phyloP scores from a whole-genome alignment of 306 rosid species.

The Cotoneaster glaucophyllus region DNA sequence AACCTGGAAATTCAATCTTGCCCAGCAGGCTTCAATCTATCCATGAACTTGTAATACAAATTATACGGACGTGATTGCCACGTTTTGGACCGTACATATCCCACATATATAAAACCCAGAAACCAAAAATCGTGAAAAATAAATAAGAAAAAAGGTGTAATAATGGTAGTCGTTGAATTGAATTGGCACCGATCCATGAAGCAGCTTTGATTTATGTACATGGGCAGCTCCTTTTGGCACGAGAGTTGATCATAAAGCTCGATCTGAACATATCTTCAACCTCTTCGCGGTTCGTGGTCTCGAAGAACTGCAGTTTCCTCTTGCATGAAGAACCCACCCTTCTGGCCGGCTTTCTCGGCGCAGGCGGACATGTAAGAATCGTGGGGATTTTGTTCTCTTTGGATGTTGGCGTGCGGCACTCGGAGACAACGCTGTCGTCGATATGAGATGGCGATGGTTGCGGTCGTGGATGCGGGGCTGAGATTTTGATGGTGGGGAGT shows the following conservation, averaged over 20 bases:
- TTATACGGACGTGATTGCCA: not conserved
- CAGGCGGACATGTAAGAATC: slow-evolving; percentile 41
- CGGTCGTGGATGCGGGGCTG: not conserved
- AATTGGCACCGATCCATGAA: not conserved
- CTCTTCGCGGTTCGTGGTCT: slow-evolving; percentile 33
- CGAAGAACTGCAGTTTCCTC: slow-evolving; percentile 45
- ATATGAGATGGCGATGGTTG: not conserved
- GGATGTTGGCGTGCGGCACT: slow-evolving; percentile 43
- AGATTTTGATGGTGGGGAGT: slow-evolving; percentile 15
- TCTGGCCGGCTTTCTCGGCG: slow-evolving; percentile 38
- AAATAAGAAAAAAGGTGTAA: not conserved
- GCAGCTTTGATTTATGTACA: slow-evolving; percentile 29
- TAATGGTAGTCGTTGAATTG: not conserved
- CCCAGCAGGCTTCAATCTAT: not conserved
- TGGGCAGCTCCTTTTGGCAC: slow-evolving; percentile 29
- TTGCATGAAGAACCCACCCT: slow-evolving; percentile 29
- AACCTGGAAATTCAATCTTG: not conserved
- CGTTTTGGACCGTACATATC: slow-evolving; percentile 3
- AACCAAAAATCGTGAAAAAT: not conserved
- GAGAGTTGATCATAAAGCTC: slow-evolving; percentile 7
- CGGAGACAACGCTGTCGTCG: not conserved
- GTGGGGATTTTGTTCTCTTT: slow-evolving; percentile 25
- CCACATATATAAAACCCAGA: not conserved
- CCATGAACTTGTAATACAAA: slow-evolving; percentile 3
- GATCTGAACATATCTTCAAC: slow-evolving; percentile 40